phyloP scores from a whole-genome alignment of 176 grass and related monocot species.

The Poa pratensis region DNA sequence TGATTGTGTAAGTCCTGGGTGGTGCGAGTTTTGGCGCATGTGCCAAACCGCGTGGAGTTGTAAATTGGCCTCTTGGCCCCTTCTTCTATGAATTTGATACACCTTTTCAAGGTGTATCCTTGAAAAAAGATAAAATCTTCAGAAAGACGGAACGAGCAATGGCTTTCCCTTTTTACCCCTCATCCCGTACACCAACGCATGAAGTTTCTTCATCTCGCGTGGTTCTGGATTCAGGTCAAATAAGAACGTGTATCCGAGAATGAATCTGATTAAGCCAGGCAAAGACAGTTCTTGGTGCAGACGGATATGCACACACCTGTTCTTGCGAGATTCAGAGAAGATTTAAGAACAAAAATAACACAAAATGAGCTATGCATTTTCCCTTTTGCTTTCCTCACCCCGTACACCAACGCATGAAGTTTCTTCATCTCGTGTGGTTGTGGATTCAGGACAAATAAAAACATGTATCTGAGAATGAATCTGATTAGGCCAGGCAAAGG shows the following conservation, averaged over 20 bases:
- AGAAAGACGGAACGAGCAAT: too few relatives aligned
- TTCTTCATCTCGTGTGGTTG: background rate
- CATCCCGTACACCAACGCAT: background rate
- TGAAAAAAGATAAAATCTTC: too few relatives aligned
- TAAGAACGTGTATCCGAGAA: background rate
- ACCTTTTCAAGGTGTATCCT: too few relatives aligned
- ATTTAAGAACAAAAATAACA: background rate
- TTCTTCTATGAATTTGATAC: too few relatives aligned
- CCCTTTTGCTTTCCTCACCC: background rate
- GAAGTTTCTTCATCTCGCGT: constrained; percentile 15
- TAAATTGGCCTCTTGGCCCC: too few relatives aligned
- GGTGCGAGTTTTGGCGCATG: too few relatives aligned
- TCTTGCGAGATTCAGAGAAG: background rate
- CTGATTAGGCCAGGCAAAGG: background rate
- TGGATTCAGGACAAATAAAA: constrained; percentile 24
- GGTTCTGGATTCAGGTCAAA: constrained; percentile 9
- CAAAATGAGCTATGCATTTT: too few relatives aligned
- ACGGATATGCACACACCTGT: too few relatives aligned
- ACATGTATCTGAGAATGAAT: too few relatives aligned
- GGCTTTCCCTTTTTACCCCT: background rate
- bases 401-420: constrained; percentile 1
- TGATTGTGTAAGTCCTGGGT: too few relatives aligned
- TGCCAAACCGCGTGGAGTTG: too few relatives aligned
- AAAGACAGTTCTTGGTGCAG: background rate
- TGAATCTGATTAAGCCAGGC: background rate